Conservation (phyloP, 1,284 basidiomycete species). For the Apiotrichum mycotoxinovorans region DNA sequence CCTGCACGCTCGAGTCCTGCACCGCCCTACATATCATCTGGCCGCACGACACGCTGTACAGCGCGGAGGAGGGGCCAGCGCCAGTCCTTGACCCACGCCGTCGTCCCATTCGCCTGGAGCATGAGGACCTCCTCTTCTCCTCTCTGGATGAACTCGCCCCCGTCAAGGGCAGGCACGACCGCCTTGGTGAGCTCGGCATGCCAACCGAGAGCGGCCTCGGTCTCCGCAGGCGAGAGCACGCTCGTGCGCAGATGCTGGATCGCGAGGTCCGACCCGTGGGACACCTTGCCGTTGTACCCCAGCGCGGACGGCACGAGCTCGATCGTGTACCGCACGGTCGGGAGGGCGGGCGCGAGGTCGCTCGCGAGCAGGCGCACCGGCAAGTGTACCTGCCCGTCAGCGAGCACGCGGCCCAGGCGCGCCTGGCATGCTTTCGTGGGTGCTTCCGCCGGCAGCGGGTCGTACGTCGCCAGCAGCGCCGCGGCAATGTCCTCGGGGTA, state of each 20-base stretch:
- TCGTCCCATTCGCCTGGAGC: slow-evolving; percentile 55
- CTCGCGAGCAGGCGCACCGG: slow-evolving; percentile 62
- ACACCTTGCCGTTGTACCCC: slow-evolving; percentile 60
- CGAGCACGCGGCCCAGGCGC: slow-evolving; percentile 57
- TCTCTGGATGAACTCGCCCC: slow-evolving; percentile 23
- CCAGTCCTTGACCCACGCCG: slow-evolving; percentile 58
- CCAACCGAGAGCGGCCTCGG: slow-evolving; percentile 55
- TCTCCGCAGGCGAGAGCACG: slow-evolving; percentile 52
- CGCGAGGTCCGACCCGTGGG: slow-evolving; percentile 62
- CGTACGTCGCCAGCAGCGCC: slow-evolving; percentile 55
- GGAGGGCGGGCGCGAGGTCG: slow-evolving; percentile 60
- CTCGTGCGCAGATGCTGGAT: slow-evolving; percentile 54
- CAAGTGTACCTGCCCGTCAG: slow-evolving; percentile 66
- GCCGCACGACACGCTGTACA: slow-evolving; percentile 16
- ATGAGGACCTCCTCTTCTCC: slow-evolving; percentile 50
- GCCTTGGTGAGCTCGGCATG: slow-evolving; percentile 55
- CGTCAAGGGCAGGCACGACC: slow-evolving; percentile 43
- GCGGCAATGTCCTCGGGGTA: slow-evolving; percentile 56
- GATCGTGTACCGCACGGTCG: slow-evolving; percentile 65
- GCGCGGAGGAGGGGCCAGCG: slow-evolving; percentile 50
- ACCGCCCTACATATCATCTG: background rate
- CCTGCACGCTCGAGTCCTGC: too few relatives aligned
- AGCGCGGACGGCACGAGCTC: slow-evolving; percentile 45
- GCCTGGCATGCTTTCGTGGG: slow-evolving; percentile 51
- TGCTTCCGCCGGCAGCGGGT: slow-evolving; percentile 38